Evolutionary conservation across 2,329 filamentous ascomycete genomes (phyloP), one percentile per base, ranked within the genome.

Genomic region (Ophiognomonia clavigignenti-juglandacearum): DNA sequence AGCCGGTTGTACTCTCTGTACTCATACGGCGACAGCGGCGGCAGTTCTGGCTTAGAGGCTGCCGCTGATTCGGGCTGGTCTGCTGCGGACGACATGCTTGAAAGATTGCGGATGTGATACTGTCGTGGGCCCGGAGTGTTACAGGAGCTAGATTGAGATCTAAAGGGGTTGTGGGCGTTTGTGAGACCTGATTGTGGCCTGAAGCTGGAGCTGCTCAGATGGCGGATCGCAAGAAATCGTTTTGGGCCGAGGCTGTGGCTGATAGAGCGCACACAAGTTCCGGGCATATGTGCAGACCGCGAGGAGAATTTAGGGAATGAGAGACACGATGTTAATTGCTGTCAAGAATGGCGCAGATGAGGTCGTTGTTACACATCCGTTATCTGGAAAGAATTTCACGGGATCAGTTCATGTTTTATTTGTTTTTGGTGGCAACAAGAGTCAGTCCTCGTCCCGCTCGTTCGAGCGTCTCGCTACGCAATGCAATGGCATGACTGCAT

Each of bases 1-100:
- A 89, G 69, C n/a, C 73, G 73, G 66, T 91, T 90, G 65, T 85
- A 91, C 32, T 73, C 66, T 41, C 72, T 73, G 59, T 88, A 90
- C 47, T 92, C 85, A 47, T 74, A 69, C 2, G 79, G 65, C 0
- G 80, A 81, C 24, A 92, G 71, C 20, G 84, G 80, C 0, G 85
- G 81, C 2, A 86, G 64, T 13, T 41, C 43, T 7, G 50, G 55
- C 14, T 51, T 36, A 9, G 27, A 22, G 18, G 22, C 44, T 23
- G 38, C 26, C 7, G 32, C 3, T 19, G 24, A 18, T 27, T 14
- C 34, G 11, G 31, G 19, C 5, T 29, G 26, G 2, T 19, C 29
- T 6, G 29, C 27, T 23, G 45, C 39, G n/a, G 45, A 38, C 11
- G 45, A 24, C 45, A 47, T 42, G 26, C 32, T 47, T 20, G 34